phyloP scores from a whole-genome alignment of 805 yeast genomes.

The Candida ortonii region DNA sequence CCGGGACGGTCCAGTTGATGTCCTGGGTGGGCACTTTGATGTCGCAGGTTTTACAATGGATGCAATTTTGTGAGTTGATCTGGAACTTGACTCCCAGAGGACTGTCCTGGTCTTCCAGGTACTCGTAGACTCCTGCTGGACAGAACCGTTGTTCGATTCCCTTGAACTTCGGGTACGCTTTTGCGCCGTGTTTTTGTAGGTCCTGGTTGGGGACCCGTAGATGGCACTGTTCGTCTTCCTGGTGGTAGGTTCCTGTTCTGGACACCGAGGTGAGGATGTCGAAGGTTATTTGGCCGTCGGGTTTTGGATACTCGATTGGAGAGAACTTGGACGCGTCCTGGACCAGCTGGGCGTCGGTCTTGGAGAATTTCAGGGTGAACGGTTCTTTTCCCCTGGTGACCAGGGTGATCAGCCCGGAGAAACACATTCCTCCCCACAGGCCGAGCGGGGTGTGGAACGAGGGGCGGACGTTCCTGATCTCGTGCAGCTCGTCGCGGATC shows the following conservation, averaged over 20 bases:
- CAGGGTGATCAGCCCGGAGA: slow-evolving; percentile 81
- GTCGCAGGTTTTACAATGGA: slow-evolving; percentile 98
- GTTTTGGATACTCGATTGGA: slow-evolving; percentile 89
- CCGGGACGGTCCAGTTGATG: slow-evolving; percentile 95
- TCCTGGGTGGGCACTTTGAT: slow-evolving; percentile 95
- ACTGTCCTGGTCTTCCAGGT: slow-evolving; percentile 59
- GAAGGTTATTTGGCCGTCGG: slow-evolving; percentile 89
- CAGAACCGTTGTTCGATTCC: slow-evolving; percentile 93
- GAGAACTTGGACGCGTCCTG: slow-evolving; percentile 59
- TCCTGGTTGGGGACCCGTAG: slow-evolving; percentile 67
- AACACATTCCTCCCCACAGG: slow-evolving; percentile 72
- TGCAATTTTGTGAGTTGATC: slow-evolving; percentile 95
- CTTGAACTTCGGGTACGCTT: slow-evolving; percentile 68
- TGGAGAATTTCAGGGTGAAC: slow-evolving; percentile 73
- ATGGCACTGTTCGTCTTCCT: slow-evolving; percentile 91
- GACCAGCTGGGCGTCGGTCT: slow-evolving; percentile 72
- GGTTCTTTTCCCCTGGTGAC: slow-evolving; percentile 77
- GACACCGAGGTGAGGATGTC: slow-evolving; percentile 93
- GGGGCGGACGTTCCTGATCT: slow-evolving; percentile 89
- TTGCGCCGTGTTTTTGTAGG: slow-evolving; percentile 60
- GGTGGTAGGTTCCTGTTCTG: slow-evolving; percentile 94
- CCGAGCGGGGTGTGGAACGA: slow-evolving; percentile 80
- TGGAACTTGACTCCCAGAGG: slow-evolving; percentile 75
- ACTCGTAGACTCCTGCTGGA: slow-evolving; percentile 98
- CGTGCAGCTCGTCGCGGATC: slow-evolving; percentile 79